Evolutionary conservation across 2,329 filamentous ascomycete genomes (phyloP), one percentile per base, ranked within the genome.

Genomic region (Neofusicoccum laricinum): DNA sequence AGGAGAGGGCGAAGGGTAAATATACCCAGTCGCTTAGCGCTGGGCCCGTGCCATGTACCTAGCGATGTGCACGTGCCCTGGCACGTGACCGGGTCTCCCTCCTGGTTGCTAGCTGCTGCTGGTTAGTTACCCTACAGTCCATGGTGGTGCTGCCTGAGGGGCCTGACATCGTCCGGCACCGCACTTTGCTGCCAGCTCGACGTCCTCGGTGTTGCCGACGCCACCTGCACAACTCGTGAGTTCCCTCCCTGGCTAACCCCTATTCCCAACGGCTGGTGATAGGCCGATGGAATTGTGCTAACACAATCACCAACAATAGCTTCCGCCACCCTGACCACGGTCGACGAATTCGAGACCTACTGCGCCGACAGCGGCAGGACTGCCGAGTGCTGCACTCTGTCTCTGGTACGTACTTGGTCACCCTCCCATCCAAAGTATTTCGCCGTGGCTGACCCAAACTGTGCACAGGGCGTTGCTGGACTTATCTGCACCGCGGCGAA

Each of bases 111-210:
- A n/a, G n/a, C n/a, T n/a, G n/a, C n/a, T n/a, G n/a, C n/a, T n/a
- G n/a, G n/a, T n/a, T n/a, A n/a, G n/a, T n/a, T n/a, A n/a, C n/a
- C n/a, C n/a, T n/a, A n/a, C n/a, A n/a, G n/a, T n/a, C n/a, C n/a
- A n/a, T n/a, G n/a, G n/a, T n/a, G n/a, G n/a, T n/a, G n/a, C n/a
- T n/a, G n/a, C n/a, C n/a, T n/a, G n/a, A n/a, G n/a, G n/a, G n/a
- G n/a, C n/a, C n/a, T n/a, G n/a, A n/a, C n/a, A n/a, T 36, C 61
- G 4, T 55, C 61, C 7, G 61, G 61, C n/a, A 38, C n/a, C 7
- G 11, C 61, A 11, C 61, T 63, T 10, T 63, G 61, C 25, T 63
- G 61, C 40, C 61, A 63, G 61, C 61, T 63, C 5, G 61, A 63
- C 32, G 61, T 53, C 3, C 3, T 63, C 10, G 61, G 61, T 36